A percentile compares a stretch with the other conserved stretches of the same genome.
phyloP scores from a whole-genome alignment of 2,329 filamentous ascomycete genomes.

The Pseudogymnoascus sp. region DNA sequence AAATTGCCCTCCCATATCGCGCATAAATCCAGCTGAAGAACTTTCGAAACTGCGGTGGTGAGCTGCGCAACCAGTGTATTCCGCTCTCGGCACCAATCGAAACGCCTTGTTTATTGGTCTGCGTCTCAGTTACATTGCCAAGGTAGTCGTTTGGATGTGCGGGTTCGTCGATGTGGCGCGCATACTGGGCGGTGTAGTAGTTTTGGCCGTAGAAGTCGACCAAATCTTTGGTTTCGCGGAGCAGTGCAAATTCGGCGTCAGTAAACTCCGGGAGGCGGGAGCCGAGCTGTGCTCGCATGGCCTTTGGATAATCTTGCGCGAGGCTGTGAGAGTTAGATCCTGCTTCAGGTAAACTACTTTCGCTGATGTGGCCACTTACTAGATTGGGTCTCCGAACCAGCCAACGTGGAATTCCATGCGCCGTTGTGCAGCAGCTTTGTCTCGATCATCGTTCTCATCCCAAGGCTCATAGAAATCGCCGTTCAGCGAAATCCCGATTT shows the following conservation, averaged over 20 bases:
- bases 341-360: neutral
- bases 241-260: constrained; percentile 16
- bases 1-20: constrained; percentile 21
- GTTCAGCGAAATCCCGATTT: constrained; percentile 20
- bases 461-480: constrained; percentile 24
- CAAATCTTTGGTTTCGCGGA: constrained; percentile 15
- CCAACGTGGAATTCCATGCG: constrained; percentile 24
- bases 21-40: constrained; percentile 21
- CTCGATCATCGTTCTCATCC: constrained; percentile 18
- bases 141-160: constrained; percentile 21
- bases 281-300: constrained; percentile 21
- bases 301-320: constrained; percentile 19
- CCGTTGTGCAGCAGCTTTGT: constrained; percentile 21
- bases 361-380: constrained; percentile 21
- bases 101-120: constrained; percentile 19
- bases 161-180: constrained; percentile 18
- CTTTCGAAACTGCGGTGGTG: constrained; percentile 21
- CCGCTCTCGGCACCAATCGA: constrained; percentile 21
- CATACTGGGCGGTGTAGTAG: constrained; percentile 24
- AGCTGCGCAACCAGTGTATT: constrained; percentile 15
- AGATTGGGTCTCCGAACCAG: constrained; percentile 26
- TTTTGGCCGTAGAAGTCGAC: constrained; percentile 26
- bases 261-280: constrained; percentile 20
- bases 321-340: constrained; percentile 9
- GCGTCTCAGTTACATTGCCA: constrained; percentile 20